These are phyloP conservation scores for Fraxinus greggii DNA, from an alignment of 305 asterid genomes.

Conservation along the genomic window DNA sequence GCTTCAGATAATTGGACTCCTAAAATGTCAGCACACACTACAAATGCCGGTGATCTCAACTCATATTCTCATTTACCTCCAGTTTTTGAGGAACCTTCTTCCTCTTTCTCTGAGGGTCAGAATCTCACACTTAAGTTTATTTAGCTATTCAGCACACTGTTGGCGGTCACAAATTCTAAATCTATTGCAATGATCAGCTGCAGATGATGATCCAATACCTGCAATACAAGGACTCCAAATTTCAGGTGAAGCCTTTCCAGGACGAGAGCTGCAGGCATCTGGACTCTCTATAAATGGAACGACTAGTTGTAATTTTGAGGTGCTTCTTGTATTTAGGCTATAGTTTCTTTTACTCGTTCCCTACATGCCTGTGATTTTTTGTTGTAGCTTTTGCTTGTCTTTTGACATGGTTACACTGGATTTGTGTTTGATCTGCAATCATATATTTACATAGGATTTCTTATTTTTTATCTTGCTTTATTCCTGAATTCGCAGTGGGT, in stretches of 20 bases:
- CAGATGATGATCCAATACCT: conserved; percentile 96
- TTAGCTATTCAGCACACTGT: conserved; percentile 27
- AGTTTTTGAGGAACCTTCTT: conserved; percentile 92
- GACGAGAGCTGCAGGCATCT: conserved; percentile 81
- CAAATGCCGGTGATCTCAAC: conserved; percentile 71
- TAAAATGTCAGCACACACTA: conserved; percentile 41
- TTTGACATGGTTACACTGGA: conserved; percentile 15
- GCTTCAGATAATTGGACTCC: conserved; percentile 56
- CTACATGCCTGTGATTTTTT: not conserved
- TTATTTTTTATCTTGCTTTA: conserved; percentile 22
- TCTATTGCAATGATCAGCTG: conserved; percentile 57
- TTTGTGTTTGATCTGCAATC: conserved; percentile 20
- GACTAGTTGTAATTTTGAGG: conserved; percentile 98
- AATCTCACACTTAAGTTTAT: conserved; percentile 20
- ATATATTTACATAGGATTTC: conserved; percentile 23
- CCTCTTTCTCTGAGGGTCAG: conserved; percentile 92
- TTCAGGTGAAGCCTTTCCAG: conserved; percentile 93
- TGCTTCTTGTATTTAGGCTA: conserved; percentile 28
- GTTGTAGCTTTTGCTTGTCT: not conserved
- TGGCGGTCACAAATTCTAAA: conserved; percentile 28
- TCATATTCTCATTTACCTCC: conserved; percentile 84
- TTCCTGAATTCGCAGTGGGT: conserved; percentile 83
- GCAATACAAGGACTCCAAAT: conserved; percentile 94
- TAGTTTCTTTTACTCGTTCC: not conserved
- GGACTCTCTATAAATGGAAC: conserved; percentile 96